Conservation (phyloP, 192 early-diverging fungal species). For the Cetraspora pellucida region DNA sequence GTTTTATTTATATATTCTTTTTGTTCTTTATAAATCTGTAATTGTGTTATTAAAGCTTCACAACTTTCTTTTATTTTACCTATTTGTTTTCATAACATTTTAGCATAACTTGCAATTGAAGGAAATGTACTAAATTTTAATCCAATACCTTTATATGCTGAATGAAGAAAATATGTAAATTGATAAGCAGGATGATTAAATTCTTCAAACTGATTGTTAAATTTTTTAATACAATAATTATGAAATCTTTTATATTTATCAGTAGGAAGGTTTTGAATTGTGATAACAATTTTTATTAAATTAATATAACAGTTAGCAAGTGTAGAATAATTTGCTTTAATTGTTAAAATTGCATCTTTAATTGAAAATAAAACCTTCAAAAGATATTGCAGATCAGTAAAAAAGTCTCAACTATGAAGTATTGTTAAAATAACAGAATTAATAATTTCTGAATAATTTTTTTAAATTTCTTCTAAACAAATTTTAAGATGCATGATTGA, state of each 20-base stretch:
- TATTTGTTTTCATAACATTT: background rate
- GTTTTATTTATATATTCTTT: background rate
- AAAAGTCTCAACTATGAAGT: background rate
- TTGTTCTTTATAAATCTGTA: background rate
- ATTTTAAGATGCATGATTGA: background rate
- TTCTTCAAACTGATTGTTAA: background rate
- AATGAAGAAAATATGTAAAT: background rate
- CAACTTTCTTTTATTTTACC: background rate
- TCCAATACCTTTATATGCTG: background rate
- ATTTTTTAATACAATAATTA: background rate
- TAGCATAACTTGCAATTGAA: background rate
- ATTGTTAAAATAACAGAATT: background rate
- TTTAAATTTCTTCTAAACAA: background rate
- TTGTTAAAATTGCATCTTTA: background rate
- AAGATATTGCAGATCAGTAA: background rate
- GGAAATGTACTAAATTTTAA: background rate
- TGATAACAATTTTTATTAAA: background rate
- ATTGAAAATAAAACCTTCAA: too few relatives aligned
- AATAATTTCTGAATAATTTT: background rate
- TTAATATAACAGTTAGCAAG: background rate
- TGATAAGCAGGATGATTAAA: background rate
- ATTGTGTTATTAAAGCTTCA: background rate
- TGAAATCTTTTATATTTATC: constrained; percentile 6
- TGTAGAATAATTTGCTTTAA: background rate
- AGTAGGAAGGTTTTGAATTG: background rate